A percentile compares a stretch with the other conserved stretches of the same genome.
Evolutionary conservation across 805 yeast genomes (phyloP).

Genomic region (Saccharomycopsis javanensis): DNA sequence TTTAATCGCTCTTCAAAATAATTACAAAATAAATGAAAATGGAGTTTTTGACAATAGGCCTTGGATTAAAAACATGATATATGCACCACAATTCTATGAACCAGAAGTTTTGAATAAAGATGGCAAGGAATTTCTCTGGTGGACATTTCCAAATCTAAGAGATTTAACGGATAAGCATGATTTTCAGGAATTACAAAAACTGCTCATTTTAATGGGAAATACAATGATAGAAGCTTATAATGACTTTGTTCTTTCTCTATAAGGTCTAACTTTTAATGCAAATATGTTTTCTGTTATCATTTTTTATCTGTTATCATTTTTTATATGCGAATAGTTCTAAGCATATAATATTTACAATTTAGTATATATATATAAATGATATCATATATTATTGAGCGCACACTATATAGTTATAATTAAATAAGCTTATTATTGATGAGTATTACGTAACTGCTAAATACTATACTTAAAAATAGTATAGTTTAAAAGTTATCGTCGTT

Average conservation of each 20-base stretch:
- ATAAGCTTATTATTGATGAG: not conserved
- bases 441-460: not conserved
- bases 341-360: not conserved
- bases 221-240: not conserved
- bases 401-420: not conserved
- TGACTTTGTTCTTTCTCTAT: not conserved
- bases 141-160: slow-evolving; percentile 68
- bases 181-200: slow-evolving; percentile 25
- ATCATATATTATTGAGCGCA: not conserved
- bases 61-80: slow-evolving; percentile 58
- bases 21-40: slow-evolving; percentile 38
- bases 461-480: not conserved
- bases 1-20: slow-evolving; percentile 41
- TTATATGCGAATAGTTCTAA: too few species aligned
- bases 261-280: not conserved
- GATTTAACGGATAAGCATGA: slow-evolving; percentile 40
- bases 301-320: too few species aligned
- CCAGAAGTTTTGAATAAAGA: slow-evolving; percentile 32
- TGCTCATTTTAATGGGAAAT: not conserved
- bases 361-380: not conserved
- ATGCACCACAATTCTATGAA: slow-evolving; percentile 57
- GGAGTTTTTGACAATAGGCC: slow-evolving; percentile 39
- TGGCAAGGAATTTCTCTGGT: slow-evolving; percentile 35
- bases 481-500: not conserved
- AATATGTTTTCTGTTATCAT: too few species aligned